Conservation (phyloP, 2,329 filamentous ascomycete genomes). For the Aspergillus piperis region DNA sequence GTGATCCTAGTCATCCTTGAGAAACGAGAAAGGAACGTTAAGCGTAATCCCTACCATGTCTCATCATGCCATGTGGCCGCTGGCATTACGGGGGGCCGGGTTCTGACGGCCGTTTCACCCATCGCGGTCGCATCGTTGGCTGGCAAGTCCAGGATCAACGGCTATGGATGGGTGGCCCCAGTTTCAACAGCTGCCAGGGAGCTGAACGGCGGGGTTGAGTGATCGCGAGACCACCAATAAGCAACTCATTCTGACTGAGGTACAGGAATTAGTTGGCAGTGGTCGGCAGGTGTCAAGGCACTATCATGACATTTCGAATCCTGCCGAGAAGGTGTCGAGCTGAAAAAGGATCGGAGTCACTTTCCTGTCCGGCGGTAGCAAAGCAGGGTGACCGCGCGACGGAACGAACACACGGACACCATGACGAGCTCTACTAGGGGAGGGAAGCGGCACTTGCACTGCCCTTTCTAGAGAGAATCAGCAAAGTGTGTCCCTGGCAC, state of each 20-base stretch:
- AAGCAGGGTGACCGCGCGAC: neutral
- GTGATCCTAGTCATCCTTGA: no score
- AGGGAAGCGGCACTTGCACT: neutral
- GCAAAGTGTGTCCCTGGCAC: neutral
- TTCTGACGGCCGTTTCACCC: neutral
- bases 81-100: neutral
- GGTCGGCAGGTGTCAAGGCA: neutral
- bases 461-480: neutral
- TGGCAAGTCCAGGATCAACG: neutral
- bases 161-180: neutral
- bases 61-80: slow-evolving; percentile 9
- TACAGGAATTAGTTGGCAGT: neutral
- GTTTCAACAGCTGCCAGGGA: slow-evolving; percentile 1
- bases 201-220: slow-evolving; percentile 1
- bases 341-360: slow-evolving; percentile 1
- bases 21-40: slow-evolving; percentile 1
- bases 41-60: slow-evolving; percentile 7
- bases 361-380: neutral
- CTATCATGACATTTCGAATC: neutral
- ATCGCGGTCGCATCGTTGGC: neutral
- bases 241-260: neutral
- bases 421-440: neutral
- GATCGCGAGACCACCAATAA: neutral
- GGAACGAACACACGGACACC: neutral
- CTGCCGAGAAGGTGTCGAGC: neutral